phyloP scores from a whole-genome alignment of 306 rosid genomes.

The Glycine latifolia region DNA sequence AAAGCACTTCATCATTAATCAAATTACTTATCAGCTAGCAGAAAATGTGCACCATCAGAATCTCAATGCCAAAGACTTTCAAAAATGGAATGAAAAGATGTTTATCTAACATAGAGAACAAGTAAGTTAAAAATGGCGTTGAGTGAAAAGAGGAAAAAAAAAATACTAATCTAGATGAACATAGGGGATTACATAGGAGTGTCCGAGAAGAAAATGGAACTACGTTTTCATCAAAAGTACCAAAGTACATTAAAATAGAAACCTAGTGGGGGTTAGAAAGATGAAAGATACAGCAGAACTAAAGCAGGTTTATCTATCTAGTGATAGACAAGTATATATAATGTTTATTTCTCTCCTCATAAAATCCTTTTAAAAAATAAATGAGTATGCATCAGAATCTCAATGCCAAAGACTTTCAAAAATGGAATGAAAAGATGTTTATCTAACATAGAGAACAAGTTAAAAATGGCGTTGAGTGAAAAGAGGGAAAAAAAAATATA shows the following conservation, averaged over 20 bases:
- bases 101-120: slow-evolving; percentile 12
- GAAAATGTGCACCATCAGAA: neutral
- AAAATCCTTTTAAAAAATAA: slow-evolving; percentile 9
- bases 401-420: slow-evolving; percentile 16
- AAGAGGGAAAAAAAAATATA: neutral
- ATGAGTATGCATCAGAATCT: slow-evolving; percentile 25
- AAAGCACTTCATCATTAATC: slow-evolving; percentile 22
- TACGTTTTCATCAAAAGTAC: slow-evolving; percentile 49
- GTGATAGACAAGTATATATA: slow-evolving; percentile 22
- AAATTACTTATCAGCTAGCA: slow-evolving; percentile 2
- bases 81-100: slow-evolving; percentile 3
- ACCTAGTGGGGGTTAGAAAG: slow-evolving; percentile 48
- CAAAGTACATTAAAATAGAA: slow-evolving; percentile 50
- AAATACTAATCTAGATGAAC: no score
- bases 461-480: neutral
- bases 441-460: slow-evolving; percentile 9
- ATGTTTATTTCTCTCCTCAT: neutral
- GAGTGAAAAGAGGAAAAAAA: neutral
- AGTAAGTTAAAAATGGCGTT: neutral
- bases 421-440: neutral
- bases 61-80: slow-evolving; percentile 14
- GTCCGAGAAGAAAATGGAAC: slow-evolving; percentile 35
- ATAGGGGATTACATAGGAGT: slow-evolving; percentile 4
- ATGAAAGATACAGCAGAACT: slow-evolving; percentile 68
- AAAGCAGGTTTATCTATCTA: slow-evolving; percentile 43